Percentiles rank a stretch among this genome's conserved stretches.
These are phyloP conservation scores for Daedaleopsis nitida DNA, from an alignment of 768 basidiomycete genomes.

Conservation along the genomic window DNA sequence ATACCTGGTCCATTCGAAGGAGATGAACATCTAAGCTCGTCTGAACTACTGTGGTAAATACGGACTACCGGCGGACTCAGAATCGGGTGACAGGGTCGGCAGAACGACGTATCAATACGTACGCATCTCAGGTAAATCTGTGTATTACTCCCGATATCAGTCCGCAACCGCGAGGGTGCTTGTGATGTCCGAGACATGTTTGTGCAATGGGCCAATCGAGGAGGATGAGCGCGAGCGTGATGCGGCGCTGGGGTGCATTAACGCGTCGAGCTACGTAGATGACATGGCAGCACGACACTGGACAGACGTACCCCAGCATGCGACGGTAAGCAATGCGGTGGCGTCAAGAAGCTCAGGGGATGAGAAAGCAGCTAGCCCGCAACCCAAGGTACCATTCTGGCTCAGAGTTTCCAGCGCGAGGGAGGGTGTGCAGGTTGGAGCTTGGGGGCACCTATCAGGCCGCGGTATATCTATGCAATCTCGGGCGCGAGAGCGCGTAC, in stretches of 20 bases:
- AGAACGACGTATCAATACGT: constrained; percentile 4
- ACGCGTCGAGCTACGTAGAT: not conserved
- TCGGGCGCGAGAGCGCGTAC: not conserved
- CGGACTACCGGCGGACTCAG: not conserved
- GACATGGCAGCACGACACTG: not conserved
- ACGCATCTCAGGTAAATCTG: not conserved
- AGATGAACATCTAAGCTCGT: not conserved
- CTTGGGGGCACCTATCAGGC: not conserved
- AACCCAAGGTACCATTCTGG: constrained; percentile 1
- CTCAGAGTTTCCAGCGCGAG: constrained; percentile 10
- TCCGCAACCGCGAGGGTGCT: not conserved
- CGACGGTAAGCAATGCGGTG: not conserved
- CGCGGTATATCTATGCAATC: constrained; percentile 5
- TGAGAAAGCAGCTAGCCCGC: not conserved
- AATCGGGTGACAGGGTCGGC: not conserved
- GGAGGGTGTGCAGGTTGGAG: not conserved
- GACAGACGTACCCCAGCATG: not conserved
- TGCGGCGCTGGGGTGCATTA: constrained; percentile 8
- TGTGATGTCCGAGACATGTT: constrained; percentile 3
- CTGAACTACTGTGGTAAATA: not conserved
- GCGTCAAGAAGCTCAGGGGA: not conserved
- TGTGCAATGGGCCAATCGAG: constrained; percentile 4
- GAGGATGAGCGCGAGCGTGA: constrained; percentile 6
- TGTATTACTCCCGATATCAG: constrained; percentile 9
- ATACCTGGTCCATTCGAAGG: not conserved